A percentile compares a stretch with the other conserved stretches of the same genome.
phyloP scores from a whole-genome alignment of 805 yeast species.

The Saccharomycopsis babjevae region DNA sequence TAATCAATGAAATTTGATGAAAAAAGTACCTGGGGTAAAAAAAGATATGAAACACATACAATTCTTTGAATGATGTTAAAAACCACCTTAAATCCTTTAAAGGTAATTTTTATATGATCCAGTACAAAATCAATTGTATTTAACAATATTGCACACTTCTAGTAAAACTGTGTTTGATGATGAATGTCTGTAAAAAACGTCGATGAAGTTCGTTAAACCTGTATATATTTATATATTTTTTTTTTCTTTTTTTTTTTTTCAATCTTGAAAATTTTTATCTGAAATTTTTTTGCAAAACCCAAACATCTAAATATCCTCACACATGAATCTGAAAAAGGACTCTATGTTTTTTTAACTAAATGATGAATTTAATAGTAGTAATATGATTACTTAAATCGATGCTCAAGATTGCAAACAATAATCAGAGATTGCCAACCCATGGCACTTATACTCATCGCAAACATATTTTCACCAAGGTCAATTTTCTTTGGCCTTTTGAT shows the following conservation, averaged over 20 bases:
- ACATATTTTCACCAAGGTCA: conserved; percentile 28
- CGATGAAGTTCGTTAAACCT: neutral
- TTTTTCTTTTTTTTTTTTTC: neutral
- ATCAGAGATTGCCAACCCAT: conserved; percentile 81
- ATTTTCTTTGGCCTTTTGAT: conserved; percentile 35
- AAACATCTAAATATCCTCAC: neutral
- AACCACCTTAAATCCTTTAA: neutral
- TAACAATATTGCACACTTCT: too few species aligned
- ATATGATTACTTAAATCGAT: neutral
- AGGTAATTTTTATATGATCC: neutral
- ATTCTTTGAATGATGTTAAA: neutral
- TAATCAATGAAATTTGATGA: neutral
- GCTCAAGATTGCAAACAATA: conserved; percentile 26
- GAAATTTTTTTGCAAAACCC: neutral
- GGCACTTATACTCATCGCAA: conserved; percentile 54
- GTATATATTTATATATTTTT: neutral
- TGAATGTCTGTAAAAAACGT: neutral
- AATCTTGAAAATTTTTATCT: neutral
- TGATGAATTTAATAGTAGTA: neutral
- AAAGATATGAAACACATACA: neutral
- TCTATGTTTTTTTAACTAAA: too few species aligned
- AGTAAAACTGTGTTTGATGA: too few species aligned
- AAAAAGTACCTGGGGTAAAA: neutral
- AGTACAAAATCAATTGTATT: neutral
- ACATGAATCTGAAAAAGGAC: neutral